Percentiles rank a stretch among this genome's conserved stretches.
Evolutionary conservation across 78 protist genomes (phyloP).

Genomic region (Bodo saltans): DNA sequence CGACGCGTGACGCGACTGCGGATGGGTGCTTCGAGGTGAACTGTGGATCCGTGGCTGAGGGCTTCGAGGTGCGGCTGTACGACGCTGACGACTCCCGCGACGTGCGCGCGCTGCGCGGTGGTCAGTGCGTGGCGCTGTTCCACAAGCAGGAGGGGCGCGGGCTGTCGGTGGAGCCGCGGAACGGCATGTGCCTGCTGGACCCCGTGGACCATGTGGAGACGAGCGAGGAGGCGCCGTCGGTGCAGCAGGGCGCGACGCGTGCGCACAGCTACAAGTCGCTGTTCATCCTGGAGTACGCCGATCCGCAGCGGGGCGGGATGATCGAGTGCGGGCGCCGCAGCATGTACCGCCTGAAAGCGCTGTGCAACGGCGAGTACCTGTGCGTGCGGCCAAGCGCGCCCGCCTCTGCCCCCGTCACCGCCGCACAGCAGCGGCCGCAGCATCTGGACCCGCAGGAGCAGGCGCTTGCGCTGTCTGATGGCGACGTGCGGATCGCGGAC

Average conservation of each 20-base stretch:
- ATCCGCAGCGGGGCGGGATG: constrained; percentile 8
- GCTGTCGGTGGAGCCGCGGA: too few species aligned
- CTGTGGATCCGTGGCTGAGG: not conserved
- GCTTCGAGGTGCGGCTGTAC: constrained; percentile 1
- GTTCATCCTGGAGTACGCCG: constrained; percentile 21
- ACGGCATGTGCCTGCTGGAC: too few species aligned
- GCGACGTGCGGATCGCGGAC: too few species aligned
- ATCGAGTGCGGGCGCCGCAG: not conserved
- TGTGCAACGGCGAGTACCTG: too few species aligned
- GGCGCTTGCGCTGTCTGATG: too few species aligned
- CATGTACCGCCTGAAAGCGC: not conserved
- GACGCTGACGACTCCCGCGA: not conserved
- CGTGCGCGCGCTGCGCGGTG: not conserved
- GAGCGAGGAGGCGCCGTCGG: not conserved
- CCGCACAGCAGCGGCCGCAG: too few species aligned
- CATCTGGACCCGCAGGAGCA: too few species aligned
- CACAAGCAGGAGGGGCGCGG: constrained; percentile 12
- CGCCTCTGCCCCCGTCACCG: too few species aligned
- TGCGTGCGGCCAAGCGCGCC: too few species aligned
- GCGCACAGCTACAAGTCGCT: not conserved
- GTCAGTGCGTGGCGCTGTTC: not conserved
- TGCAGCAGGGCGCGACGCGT: constrained; percentile 1
- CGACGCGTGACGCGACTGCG: not conserved
- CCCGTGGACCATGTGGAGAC: too few species aligned
- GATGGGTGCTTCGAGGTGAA: not conserved